Percentiles rank a stretch among this genome's conserved stretches.
Evolutionary conservation across 441 rosid species (phyloP).

Genomic region (Gossypium aridum): DNA sequence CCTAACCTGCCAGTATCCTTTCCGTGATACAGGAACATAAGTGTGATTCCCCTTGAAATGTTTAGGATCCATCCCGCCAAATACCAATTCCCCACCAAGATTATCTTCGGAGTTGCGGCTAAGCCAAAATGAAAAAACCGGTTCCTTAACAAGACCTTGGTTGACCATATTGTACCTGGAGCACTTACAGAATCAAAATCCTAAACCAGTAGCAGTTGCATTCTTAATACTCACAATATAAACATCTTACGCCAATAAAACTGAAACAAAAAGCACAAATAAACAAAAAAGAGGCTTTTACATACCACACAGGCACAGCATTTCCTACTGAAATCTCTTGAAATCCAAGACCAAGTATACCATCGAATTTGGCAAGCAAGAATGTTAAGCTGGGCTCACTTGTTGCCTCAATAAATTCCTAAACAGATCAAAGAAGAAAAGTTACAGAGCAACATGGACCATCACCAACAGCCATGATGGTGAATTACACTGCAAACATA

Average conservation of each 20-base stretch:
- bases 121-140: constrained; percentile 83
- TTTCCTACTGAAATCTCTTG: constrained; percentile 79
- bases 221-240: background rate
- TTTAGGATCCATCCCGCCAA: constrained; percentile 67
- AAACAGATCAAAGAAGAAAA: constrained; percentile 5
- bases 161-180: constrained; percentile 77
- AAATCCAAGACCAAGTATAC: constrained; percentile 83
- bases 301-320: constrained; percentile 73
- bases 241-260: background rate
- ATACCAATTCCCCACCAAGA: constrained; percentile 73
- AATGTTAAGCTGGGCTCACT: constrained; percentile 71
- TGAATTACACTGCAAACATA: background rate
- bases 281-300: background rate
- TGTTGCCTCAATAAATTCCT: constrained; percentile 88
- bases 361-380: constrained; percentile 76
- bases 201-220: background rate
- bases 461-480: background rate
- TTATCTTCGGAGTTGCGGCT: constrained; percentile 61
- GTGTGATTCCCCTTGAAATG: constrained; percentile 73
- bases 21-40: constrained; percentile 61
- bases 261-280: background rate
- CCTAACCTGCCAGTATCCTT: constrained; percentile 88
- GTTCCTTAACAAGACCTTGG: constrained; percentile 64
- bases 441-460: background rate
- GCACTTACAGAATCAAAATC: constrained; percentile 1